These are phyloP conservation scores for Anacardium occidentale DNA, from an alignment of 345 rosid species.

Conservation along the genomic window DNA sequence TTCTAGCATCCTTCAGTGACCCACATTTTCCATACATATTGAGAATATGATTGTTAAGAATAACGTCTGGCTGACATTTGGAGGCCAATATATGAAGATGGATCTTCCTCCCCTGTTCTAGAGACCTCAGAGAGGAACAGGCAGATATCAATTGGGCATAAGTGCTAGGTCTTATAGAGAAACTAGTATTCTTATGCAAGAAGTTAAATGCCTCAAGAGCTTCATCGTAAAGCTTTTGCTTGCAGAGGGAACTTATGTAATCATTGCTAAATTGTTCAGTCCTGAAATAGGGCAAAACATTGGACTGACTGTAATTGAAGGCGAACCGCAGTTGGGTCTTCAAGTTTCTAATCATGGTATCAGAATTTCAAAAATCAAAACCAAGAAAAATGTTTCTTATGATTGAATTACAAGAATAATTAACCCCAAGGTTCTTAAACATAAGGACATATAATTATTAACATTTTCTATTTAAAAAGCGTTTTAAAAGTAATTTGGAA, in stretches of 20 bases:
- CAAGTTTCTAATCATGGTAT: not conserved
- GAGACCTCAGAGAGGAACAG: constrained; percentile 45
- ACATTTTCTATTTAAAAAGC: not conserved
- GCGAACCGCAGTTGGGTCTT: not conserved
- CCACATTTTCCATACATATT: constrained; percentile 82
- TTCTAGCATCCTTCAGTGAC: constrained; percentile 56
- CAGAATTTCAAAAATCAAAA: not conserved
- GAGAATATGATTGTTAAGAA: constrained; percentile 52
- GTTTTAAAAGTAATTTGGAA: not conserved
- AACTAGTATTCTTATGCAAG: constrained; percentile 29
- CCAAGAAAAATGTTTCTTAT: not conserved
- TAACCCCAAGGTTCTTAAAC: not conserved
- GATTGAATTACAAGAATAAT: too few species aligned
- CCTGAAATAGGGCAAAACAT: constrained; percentile 18
- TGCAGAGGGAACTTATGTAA: constrained; percentile 43
- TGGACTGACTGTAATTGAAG: not conserved
- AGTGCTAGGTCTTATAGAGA: constrained; percentile 31
- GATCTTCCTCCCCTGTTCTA: constrained; percentile 51
- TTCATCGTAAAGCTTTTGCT: constrained; percentile 36
- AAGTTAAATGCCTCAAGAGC: constrained; percentile 50
- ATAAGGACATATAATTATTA: not conserved
- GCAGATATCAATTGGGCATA: constrained; percentile 44
- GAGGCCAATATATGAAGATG: constrained; percentile 53
- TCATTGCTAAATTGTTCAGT: constrained; percentile 41
- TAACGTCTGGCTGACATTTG: constrained; percentile 38